Conservation (phyloP, 2,329 filamentous ascomycete genomes). For the Epichloe brachyelytri region DNA sequence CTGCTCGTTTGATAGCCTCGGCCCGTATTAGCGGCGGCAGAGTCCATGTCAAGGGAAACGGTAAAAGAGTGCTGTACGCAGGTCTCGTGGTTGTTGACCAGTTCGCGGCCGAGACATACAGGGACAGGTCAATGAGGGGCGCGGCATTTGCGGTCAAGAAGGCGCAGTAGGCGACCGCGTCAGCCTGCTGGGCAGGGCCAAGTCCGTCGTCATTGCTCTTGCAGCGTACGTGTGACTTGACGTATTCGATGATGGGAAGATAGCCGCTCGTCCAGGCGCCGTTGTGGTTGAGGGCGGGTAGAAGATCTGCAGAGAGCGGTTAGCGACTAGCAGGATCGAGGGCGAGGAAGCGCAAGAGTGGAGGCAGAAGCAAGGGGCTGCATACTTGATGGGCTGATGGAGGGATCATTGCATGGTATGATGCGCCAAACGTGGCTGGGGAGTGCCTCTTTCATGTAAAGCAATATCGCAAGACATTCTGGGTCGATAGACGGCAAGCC, state of each 20-base stretch:
- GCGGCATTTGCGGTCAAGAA: constrained; percentile 66
- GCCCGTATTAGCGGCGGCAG: constrained; percentile 62
- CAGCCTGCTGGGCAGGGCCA: constrained; percentile 28
- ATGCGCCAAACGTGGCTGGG: constrained; percentile 52
- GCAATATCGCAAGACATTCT: constrained; percentile 74
- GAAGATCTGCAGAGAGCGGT: constrained; percentile 28
- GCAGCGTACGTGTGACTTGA: constrained; percentile 17
- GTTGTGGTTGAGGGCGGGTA: constrained; percentile 41
- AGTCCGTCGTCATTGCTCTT: constrained; percentile 27
- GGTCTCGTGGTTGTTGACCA: constrained; percentile 67
- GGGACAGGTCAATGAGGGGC: constrained; percentile 68
- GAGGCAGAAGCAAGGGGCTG: background rate
- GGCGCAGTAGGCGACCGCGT: constrained; percentile 42
- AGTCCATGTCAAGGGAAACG: constrained; percentile 81
- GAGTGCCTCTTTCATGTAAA: constrained; percentile 56
- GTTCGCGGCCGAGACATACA: constrained; percentile 85
- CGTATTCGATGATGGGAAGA: constrained; percentile 43
- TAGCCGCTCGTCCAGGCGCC: constrained; percentile 47
- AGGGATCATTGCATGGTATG: constrained; percentile 60
- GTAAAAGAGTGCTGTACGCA: constrained; percentile 65
- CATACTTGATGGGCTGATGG: constrained; percentile 58
- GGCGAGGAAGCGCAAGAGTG: background rate
- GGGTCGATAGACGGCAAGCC: constrained; percentile 81
- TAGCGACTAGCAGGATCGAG: constrained; percentile 6
- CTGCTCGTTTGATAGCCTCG: constrained; percentile 56